Evolutionary conservation across 495 filamentous ascomycete genomes (phyloP).

Genomic region (Penicillium diatomitis): DNA sequence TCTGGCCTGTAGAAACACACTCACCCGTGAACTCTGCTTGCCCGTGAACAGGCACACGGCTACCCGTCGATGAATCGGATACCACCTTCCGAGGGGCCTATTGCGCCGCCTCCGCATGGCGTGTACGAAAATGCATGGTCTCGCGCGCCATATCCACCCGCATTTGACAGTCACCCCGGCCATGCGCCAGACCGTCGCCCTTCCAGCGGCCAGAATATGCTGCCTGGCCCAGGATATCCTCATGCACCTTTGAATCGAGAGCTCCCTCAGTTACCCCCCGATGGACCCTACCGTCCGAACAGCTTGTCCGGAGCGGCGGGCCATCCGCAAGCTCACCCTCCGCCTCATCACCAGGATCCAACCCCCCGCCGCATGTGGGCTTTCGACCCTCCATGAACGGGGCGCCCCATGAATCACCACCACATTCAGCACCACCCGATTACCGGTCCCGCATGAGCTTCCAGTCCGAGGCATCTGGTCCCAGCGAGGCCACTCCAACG

Average conservation of each 20-base stretch:
- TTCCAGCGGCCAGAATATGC: conserved; percentile 21
- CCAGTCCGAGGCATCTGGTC: conserved; percentile 17
- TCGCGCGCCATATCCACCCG: conserved; percentile 18
- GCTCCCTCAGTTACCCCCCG: conserved; percentile 30
- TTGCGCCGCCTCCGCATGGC: conserved; percentile 19
- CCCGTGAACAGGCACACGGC: conserved; percentile 5
- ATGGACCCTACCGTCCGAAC: conserved; percentile 30
- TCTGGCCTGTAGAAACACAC: conserved; percentile 5
- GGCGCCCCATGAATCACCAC: conserved; percentile 24
- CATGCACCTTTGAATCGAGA: conserved; percentile 26
- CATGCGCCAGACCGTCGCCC: conserved; percentile 27
- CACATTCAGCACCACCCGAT: conserved; percentile 31
- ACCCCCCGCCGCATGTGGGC: conserved; percentile 16
- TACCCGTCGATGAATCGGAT: conserved; percentile 26
- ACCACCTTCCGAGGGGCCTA: conserved; percentile 22
- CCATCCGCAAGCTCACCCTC: conserved; percentile 20
- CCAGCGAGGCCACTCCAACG: conserved; percentile 20
- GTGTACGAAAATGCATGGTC: conserved; percentile 31
- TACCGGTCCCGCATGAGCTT: conserved; percentile 30
- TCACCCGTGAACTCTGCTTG: conserved; percentile 7
- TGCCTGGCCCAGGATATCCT: conserved; percentile 23
- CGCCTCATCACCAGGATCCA: conserved; percentile 20
- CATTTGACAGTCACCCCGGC: conserved; percentile 15
- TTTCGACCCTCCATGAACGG: conserved; percentile 30
- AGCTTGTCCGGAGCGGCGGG: conserved; percentile 22